Conservation (phyloP, 371 early-diverging fungal species). For the Mortierella sp. region DNA sequence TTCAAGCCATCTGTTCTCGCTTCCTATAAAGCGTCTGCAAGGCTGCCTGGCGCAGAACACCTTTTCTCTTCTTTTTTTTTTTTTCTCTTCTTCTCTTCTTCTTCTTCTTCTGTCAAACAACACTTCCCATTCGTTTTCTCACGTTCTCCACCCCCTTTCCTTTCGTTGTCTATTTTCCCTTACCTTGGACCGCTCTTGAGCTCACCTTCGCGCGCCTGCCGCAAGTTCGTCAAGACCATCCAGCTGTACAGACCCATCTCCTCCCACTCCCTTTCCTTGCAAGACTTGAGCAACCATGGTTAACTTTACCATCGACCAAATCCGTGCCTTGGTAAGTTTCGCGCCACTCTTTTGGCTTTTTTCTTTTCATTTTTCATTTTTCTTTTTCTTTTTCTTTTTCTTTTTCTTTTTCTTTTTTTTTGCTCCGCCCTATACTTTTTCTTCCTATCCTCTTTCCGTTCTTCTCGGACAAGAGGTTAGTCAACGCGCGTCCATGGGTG, state of each 20-base stretch:
- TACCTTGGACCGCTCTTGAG: not conserved
- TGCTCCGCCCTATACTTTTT: not conserved
- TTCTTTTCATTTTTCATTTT: not conserved
- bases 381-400: not conserved
- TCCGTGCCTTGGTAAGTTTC: constrained; percentile 66
- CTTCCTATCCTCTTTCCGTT: not conserved
- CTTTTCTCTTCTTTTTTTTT: constrained; percentile 11
- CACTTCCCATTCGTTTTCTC: constrained; percentile 10
- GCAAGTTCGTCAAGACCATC: constrained; percentile 1
- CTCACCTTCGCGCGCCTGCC: too few species aligned
- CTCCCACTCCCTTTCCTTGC: constrained; percentile 4
- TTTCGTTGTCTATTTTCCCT: constrained; percentile 6
- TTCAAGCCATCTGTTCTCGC: too few species aligned
- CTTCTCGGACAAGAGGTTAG: not conserved
- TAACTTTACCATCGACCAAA: constrained; percentile 67
- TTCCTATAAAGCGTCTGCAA: too few species aligned
- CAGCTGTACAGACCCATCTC: constrained; percentile 2
- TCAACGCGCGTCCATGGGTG: not conserved
- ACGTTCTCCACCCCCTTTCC: constrained; percentile 18
- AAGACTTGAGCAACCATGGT: constrained; percentile 56
- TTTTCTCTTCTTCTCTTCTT: constrained; percentile 17
- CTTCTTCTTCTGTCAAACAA: constrained; percentile 14
- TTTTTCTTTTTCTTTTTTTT: not conserved
- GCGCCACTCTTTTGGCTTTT: too few species aligned
- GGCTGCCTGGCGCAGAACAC: not conserved